Evolutionary conservation across 306 rosid species (phyloP).

Genomic region (Myrica gale): DNA sequence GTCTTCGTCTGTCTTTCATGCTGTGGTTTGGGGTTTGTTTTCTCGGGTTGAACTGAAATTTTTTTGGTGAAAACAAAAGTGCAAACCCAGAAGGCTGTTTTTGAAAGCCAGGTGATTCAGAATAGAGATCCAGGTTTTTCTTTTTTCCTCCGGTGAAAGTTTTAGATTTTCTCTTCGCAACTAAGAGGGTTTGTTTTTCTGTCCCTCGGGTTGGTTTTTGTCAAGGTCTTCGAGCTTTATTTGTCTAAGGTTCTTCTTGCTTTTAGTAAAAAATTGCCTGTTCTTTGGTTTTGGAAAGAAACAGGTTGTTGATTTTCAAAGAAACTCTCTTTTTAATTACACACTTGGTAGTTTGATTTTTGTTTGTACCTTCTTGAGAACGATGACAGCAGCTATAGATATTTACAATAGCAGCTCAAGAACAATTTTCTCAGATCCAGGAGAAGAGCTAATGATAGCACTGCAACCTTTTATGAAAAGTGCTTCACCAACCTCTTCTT

Average conservation of each 20-base stretch:
- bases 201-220: conserved; percentile 26
- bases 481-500: conserved; percentile 38
- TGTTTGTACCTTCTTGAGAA: conserved; percentile 10
- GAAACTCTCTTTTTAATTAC: background rate
- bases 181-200: conserved; percentile 36
- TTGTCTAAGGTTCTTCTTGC: background rate
- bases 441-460: conserved; percentile 73
- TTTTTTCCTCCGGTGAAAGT: background rate
- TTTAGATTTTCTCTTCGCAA: background rate
- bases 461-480: conserved; percentile 69
- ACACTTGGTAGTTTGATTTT: background rate
- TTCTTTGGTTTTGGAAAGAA: conserved; percentile 37
- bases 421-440: conserved; percentile 51
- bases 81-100: conserved; percentile 22
- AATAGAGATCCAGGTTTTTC: conserved; percentile 29
- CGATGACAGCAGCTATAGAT: conserved; percentile 59
- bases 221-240: conserved; percentile 19
- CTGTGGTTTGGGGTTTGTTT: background rate
- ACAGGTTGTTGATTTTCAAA: conserved; percentile 11
- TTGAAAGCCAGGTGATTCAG: conserved; percentile 38
- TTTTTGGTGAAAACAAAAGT: background rate
- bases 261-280: conserved; percentile 4
- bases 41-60: background rate
- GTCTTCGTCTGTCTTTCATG: conserved; percentile 35
- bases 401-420: conserved; percentile 30